Evolutionary conservation across 495 filamentous ascomycete genomes (phyloP), one percentile per base, ranked within the genome.

Genomic region (Aspergillus nidulans): DNA sequence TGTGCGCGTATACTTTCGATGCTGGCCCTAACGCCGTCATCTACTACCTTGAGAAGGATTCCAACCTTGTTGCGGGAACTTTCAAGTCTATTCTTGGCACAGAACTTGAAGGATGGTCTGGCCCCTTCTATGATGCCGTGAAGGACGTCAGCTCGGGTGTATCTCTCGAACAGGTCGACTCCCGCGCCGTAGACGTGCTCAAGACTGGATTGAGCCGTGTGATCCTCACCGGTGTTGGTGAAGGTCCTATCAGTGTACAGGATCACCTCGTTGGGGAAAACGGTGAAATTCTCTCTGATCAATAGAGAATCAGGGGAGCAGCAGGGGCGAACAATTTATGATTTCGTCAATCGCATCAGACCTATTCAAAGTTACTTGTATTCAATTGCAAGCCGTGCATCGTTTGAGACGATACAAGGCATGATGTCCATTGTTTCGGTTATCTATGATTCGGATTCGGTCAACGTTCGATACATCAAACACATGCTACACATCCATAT

Each of bases 1-100:
- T 97, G 3, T 89, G 87, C 9, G 92, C 94, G 18, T 99, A 99
- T 69, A 99, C 94, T 0, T 99, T 96, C 65, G 94, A 99, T 70
- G 94, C 94, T 1, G 94, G 94, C 41, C 95, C 94, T 58, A 99
- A 99, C 68, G 88, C 89, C 26, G 94, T 99, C 25, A 84, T 99
- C 40, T 99, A 97, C 71, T 97, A 91, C 58, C 81, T 88, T 26
- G 88, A 90, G 70, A 76, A 89, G 78, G 81, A 92, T 61, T 81
- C 84, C 45, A 79, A 74, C 21, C 66, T 79, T 5, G 87, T 98
- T 18, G 74, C 86, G 1, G 91, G 89, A 4, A 81, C 81, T 1
- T 85, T 97, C 67, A 76, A 79, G 61, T 69, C 70, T 19, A 72
- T 75, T 36, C 66, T 79, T 21, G 79, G 75, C 20, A 49, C 64